Evolutionary conservation across 208 protist species (phyloP).

Genomic region (Spongospora subterranea): DNA sequence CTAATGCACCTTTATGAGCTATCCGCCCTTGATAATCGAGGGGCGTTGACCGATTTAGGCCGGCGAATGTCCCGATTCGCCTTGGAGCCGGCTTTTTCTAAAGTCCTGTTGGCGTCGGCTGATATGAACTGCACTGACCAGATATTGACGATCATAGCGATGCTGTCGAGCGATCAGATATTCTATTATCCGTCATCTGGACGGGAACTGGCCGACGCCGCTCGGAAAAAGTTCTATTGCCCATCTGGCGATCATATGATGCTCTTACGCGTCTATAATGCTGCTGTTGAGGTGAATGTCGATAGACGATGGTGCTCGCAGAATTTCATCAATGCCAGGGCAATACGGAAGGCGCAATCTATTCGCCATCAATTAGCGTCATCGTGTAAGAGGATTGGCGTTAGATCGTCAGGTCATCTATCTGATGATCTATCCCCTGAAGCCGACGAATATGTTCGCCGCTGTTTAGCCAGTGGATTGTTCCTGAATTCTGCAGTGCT

Average conservation of each 20-base stretch:
- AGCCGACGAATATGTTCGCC: not conserved
- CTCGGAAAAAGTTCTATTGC: not conserved
- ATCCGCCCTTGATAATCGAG: slow-evolving; percentile 76
- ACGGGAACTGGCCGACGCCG: slow-evolving; percentile 53
- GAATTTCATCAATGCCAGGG: slow-evolving; percentile 46
- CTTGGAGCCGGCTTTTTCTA: slow-evolving; percentile 75
- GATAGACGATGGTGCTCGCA: slow-evolving; percentile 56
- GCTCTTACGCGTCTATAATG: slow-evolving; percentile 57
- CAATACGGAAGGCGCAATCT: slow-evolving; percentile 52
- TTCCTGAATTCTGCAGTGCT: slow-evolving; percentile 19
- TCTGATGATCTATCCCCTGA: not conserved
- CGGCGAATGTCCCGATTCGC: slow-evolving; percentile 79
- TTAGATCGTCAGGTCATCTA: not conserved
- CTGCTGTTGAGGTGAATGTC: not conserved
- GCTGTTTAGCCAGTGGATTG: slow-evolving; percentile 6
- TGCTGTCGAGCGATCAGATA: slow-evolving; percentile 63
- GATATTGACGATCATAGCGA: slow-evolving; percentile 56
- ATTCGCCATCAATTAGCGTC: slow-evolving; percentile 51
- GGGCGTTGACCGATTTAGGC: slow-evolving; percentile 76
- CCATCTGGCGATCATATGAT: slow-evolving; percentile 61
- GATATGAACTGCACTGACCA: not conserved
- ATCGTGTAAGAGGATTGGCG: not conserved
- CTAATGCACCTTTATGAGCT: slow-evolving; percentile 80
- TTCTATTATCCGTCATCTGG: not conserved
- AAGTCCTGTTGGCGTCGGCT: slow-evolving; percentile 51